Conservation (phyloP, 2,329 filamentous ascomycete species). For the Endocalyx cinctus region DNA sequence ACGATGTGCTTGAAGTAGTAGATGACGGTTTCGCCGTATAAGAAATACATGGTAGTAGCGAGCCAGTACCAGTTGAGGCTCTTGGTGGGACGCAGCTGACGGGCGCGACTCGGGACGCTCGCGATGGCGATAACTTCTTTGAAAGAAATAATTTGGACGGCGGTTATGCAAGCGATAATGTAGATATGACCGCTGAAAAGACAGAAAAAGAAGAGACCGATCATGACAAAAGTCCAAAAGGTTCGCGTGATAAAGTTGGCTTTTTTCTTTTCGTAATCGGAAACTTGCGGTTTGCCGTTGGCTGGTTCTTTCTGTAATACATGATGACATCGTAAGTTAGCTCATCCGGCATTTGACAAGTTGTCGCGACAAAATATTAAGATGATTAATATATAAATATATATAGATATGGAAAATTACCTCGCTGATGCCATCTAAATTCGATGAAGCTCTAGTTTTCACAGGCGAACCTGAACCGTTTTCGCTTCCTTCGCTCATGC, state of each 20-base stretch:
- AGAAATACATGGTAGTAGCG: constrained; percentile 98
- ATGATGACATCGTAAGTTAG: too few species aligned
- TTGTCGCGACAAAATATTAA: too few species aligned
- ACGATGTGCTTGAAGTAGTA: constrained; percentile 99
- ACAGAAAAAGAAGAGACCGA: constrained; percentile 81
- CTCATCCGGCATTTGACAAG: too few species aligned
- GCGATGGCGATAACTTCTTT: constrained; percentile 99
- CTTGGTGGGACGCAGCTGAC: constrained; percentile 90
- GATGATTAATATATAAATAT: too few species aligned
- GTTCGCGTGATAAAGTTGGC: constrained; percentile 94
- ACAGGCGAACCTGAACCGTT: constrained; percentile 38
- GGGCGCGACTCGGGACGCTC: constrained; percentile 85
- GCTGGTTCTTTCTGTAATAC: too few species aligned
- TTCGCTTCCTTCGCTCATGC: constrained; percentile 68
- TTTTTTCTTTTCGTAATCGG: constrained; percentile 98
- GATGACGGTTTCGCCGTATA: constrained; percentile 97
- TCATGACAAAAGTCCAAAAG: constrained; percentile 98
- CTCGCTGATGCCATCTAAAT: constrained; percentile 35
- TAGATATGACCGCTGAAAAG: constrained; percentile 98
- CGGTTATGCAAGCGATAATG: constrained; percentile 88
- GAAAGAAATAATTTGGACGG: constrained; percentile 93
- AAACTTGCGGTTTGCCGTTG: constrained; percentile 31
- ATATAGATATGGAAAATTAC: constrained; percentile 17
- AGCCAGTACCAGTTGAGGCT: constrained; percentile 99
- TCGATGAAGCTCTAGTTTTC: constrained; percentile 23